Base-by-base conservation (phyloP, 176 grass and related monocot species). In the Zizania latifolia region DNA sequence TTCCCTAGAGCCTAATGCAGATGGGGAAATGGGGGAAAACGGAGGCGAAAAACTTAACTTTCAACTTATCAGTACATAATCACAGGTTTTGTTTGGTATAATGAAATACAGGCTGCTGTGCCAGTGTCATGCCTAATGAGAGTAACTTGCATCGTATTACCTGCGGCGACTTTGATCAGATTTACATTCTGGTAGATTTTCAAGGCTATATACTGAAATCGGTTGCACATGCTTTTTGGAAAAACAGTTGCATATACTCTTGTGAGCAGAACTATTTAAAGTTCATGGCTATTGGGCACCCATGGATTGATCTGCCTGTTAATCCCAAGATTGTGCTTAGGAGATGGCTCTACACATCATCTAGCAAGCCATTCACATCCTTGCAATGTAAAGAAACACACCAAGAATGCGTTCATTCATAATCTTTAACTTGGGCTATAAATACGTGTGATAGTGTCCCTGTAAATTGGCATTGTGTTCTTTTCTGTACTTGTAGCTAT, bases 51-150 rank as follows among this genome's bases (percentile, higher is more conserved):
- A 29, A 50, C 48, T 53, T 0, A 36, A 32, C 8, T 54, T 55
- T 59, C 12, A 1, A 68, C 14, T 62, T 12, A 44, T 77, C 37
- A 38, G 78, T 87, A 82, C 58, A 82, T 82, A 82, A 39, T 71
- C 34, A 86, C 65, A 82, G 16, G 71, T 77, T 77, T 82, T 82
- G 23, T 70, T 45, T 56, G 8, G 4, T 70, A 71, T 70, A 71
- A 86, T 82, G 72, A 77, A 77, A 77, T 63, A 80, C 41, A 69
- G 6, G 28, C 44, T 35, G 59, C 29, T 15, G 32, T 66, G 48
- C 45, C 6, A 13, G 28, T 5, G 1, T 1, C 8, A 9, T 79
- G 35, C 11, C 23, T 22, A 35, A 17, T 35, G 10, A 43, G 23
- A 62, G 22, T 30, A 62, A 16, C 44, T 40, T 16, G 27, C 26